Base-by-base conservation (phyloP, 2,329 filamentous ascomycete genomes). In the Colletotrichum abscissum region DNA sequence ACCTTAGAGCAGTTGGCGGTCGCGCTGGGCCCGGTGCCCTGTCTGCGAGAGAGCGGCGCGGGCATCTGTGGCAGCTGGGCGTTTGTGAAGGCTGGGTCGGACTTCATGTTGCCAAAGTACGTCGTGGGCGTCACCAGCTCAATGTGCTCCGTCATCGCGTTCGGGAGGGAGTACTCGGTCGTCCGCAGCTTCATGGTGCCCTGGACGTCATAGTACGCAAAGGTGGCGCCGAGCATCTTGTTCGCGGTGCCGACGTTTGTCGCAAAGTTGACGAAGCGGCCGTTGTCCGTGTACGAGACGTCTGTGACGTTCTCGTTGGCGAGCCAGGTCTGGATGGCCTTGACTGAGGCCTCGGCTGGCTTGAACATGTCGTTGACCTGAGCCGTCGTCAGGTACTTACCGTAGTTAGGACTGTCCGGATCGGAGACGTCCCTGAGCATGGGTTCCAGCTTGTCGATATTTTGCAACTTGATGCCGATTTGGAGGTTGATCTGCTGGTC, bases 111-210 rank as follows among this genome's bases (percentile, higher is more conserved):
- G 58, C 84, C 85, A 71, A 88, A 87, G 76, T 82, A 86, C 19
- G 83, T 86, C 6, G 86, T 86, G 0, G 86, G 86, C 28, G 85
- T 82, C 60, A 88, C 80, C 38, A 87, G 78, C 75, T 86, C 84
- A 73, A 88, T 83, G 74, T 84, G 77, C 46, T 75, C 71, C 28
- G 77, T 75, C 64, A 87, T 75, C 16, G 82, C 76, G n/a, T 82
- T 79, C 0, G 79, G 79, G 19, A 81, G 70, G 2, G 78, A 79
- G 71, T 81, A 81, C 57, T 76, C 62, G 28, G 72, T 73, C 1
- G 78, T 78, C 3, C 79, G 74, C 56, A 81, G 78, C 77, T 85
- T 84, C 55, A 80, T 79, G 33, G 78, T 76, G 12, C 78, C 81
- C 8, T 81, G 82, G 12, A 80, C 80, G 63, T 83, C 78, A 75